A percentile compares a stretch with the other conserved stretches of the same genome.
phyloP scores from a whole-genome alignment of 2,329 filamentous ascomycete species.

The Penicillium corylophilum region DNA sequence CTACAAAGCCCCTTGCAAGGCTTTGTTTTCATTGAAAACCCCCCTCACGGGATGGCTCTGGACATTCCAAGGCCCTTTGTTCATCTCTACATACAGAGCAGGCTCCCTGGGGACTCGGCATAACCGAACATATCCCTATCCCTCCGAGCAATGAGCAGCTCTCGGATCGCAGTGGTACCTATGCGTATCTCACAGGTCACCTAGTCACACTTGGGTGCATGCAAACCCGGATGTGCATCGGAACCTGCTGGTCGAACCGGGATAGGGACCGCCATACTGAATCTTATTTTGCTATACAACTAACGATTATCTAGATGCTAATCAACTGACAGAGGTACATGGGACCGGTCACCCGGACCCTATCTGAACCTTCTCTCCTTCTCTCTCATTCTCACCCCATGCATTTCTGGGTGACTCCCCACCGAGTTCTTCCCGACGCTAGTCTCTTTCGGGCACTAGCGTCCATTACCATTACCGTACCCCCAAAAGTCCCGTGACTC shows the following conservation, averaged over 20 bases:
- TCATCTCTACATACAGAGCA: neutral
- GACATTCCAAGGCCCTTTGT: neutral
- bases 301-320: conserved; percentile 11
- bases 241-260: conserved; percentile 4
- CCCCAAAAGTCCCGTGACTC: neutral
- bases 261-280: neutral
- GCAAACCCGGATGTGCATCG: conserved; percentile 6
- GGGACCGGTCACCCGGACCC: too few species aligned
- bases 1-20: neutral
- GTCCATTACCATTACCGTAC: conserved; percentile 1
- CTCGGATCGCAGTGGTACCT: conserved; percentile 5
- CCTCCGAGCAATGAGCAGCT: neutral
- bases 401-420: conserved; percentile 11
- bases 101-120: neutral
- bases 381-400: conserved; percentile 3
- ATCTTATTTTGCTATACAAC: neutral
- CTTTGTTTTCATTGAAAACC: neutral
- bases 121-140: neutral
- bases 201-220: conserved; percentile 4
- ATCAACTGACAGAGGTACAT: neutral
- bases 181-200: conserved; percentile 1
- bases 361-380: too few species aligned
- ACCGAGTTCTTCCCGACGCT: conserved; percentile 14
- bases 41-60: neutral
- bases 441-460: conserved; percentile 5